Evolutionary conservation across 768 basidiomycete genomes (phyloP).

Genomic region (Imleria badia): DNA sequence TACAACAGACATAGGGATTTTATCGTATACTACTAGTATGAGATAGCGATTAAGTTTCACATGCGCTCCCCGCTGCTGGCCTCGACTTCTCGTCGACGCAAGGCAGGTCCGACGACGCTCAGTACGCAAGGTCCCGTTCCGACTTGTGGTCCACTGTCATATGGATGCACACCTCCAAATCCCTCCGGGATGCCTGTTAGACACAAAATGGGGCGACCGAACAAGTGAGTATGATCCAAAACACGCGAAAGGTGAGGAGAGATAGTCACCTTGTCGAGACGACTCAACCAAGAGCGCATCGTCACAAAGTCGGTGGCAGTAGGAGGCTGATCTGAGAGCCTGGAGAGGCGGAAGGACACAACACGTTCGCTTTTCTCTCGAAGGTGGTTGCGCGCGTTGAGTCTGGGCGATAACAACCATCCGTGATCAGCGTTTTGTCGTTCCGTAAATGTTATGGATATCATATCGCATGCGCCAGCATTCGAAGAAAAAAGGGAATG

Average conservation of each 20-base stretch:
- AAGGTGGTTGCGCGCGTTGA: slow-evolving; percentile 45
- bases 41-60: neutral
- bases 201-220: neutral
- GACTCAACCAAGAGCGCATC: neutral
- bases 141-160: slow-evolving; percentile 11
- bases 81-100: too few species aligned
- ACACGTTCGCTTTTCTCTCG: slow-evolving; percentile 32
- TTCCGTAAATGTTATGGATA: too few species aligned
- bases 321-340: slow-evolving; percentile 22
- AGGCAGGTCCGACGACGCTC: too few species aligned
- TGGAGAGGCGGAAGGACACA: slow-evolving; percentile 43
- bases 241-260: neutral
- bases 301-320: neutral
- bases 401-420: slow-evolving; percentile 22
- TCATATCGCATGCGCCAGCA: too few species aligned
- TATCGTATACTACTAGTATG: neutral
- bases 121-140: neutral
- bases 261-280: slow-evolving; percentile 4
- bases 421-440: neutral
- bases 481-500: too few species aligned
- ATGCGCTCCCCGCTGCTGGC: too few species aligned
- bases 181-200: neutral
- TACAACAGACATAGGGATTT: neutral
- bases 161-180: slow-evolving; percentile 10
- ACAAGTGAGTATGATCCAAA: neutral